Evolutionary conservation across 1,139 yeast genomes (phyloP).

Genomic region (Hyphopichia khmerensis): DNA sequence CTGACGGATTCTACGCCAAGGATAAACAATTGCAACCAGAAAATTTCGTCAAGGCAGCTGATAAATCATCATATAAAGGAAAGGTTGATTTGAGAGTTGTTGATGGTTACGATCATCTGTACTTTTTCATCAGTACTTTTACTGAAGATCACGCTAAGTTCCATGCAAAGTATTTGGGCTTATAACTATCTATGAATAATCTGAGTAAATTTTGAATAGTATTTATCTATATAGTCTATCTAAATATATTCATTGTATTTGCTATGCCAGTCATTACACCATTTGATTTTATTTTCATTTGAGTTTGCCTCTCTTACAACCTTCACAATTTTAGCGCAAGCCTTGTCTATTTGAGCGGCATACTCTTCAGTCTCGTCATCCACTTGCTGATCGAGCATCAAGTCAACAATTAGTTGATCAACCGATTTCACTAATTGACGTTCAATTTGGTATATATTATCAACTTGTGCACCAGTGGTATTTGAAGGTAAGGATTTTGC

Average conservation of each 20-base stretch:
- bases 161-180: conserved; percentile 79
- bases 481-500: conserved; percentile 52
- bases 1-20: conserved; percentile 65
- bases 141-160: conserved; percentile 82
- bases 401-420: conserved; percentile 48
- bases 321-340: conserved; percentile 30
- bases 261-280: conserved; percentile 52
- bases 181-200: conserved; percentile 16
- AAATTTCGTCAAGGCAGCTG: conserved; percentile 63
- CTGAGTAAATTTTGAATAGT: not conserved
- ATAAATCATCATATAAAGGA: conserved; percentile 57
- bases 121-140: conserved; percentile 80
- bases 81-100: conserved; percentile 61
- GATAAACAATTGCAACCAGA: conserved; percentile 77
- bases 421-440: conserved; percentile 30
- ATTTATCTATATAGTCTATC: not conserved
- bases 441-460: conserved; percentile 33
- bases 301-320: conserved; percentile 38
- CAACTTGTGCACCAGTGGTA: conserved; percentile 33
- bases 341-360: conserved; percentile 23
- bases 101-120: conserved; percentile 89
- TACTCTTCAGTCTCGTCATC: conserved; percentile 27
- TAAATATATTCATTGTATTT: conserved; percentile 27
- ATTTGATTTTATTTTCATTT: conserved; percentile 43
- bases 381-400: conserved; percentile 44